These are phyloP conservation scores for Penicillium hesseltinei DNA, from an alignment of 2,329 filamentous ascomycete species.

Conservation along the genomic window DNA sequence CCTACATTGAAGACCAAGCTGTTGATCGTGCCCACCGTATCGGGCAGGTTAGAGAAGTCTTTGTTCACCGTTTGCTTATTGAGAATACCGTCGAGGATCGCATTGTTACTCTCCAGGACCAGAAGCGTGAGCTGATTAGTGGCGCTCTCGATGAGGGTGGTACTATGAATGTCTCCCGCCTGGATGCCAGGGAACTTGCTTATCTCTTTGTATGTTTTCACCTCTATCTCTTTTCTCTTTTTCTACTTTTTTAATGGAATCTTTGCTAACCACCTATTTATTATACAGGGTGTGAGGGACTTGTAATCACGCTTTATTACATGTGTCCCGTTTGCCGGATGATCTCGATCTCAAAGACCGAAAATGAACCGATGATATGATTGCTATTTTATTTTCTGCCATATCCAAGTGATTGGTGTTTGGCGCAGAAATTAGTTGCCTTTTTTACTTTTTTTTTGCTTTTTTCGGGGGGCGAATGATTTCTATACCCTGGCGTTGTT, in stretches of 20 bases:
- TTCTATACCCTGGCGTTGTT: slow-evolving; percentile 11
- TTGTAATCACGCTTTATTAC: background rate
- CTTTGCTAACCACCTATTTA: slow-evolving; percentile 8
- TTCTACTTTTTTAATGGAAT: background rate
- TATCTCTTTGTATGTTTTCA: slow-evolving; percentile 60
- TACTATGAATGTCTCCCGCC: slow-evolving; percentile 62
- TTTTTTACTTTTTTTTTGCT: background rate
- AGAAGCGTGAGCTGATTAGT: slow-evolving; percentile 74
- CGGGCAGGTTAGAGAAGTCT: slow-evolving; percentile 71
- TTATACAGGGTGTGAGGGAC: slow-evolving; percentile 22
- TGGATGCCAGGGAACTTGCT: slow-evolving; percentile 65
- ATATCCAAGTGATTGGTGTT: background rate
- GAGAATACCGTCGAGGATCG: slow-evolving; percentile 81
- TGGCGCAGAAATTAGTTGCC: background rate
- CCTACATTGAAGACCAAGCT: slow-evolving; percentile 87
- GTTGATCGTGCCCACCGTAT: slow-evolving; percentile 88
- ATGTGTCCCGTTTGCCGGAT: background rate
- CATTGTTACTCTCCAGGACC: slow-evolving; percentile 74
- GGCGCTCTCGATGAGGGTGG: slow-evolving; percentile 76
- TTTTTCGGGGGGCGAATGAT: background rate
- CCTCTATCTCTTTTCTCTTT: background rate
- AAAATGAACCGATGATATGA: background rate
- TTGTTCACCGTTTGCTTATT: slow-evolving; percentile 77
- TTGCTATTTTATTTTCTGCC: background rate
- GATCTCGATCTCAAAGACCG: background rate